These are phyloP conservation scores for Paecilomyces formosus DNA, from an alignment of 2,329 filamentous ascomycete genomes.

Conservation along the genomic window DNA sequence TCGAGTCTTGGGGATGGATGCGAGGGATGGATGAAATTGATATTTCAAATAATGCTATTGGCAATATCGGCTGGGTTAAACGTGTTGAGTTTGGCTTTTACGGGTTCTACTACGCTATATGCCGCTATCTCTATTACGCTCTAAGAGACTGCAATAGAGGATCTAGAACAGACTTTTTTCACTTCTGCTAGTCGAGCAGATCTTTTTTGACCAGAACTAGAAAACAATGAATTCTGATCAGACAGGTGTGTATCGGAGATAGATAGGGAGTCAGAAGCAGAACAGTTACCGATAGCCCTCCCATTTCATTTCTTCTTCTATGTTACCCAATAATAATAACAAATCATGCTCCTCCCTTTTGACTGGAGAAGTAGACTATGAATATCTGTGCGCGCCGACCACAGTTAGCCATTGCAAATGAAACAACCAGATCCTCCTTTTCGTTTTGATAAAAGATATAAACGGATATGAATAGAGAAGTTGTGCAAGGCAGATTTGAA, in stretches of 20 bases:
- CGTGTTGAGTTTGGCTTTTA: too few relatives aligned
- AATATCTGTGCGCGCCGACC: constrained; percentile 6
- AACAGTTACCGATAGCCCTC: background rate
- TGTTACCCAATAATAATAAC: background rate
- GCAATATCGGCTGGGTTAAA: too few relatives aligned
- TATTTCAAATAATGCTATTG: too few relatives aligned
- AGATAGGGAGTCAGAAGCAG: background rate
- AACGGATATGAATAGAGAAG: background rate
- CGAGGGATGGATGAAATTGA: too few relatives aligned
- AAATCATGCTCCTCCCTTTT: background rate
- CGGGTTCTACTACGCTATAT: too few relatives aligned
- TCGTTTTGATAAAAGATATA: background rate
- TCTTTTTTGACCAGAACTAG: background rate
- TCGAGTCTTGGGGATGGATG: too few relatives aligned
- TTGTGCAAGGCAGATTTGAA: background rate
- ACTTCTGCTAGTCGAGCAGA: background rate
- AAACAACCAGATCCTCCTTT: constrained; percentile 3
- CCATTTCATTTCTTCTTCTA: background rate
- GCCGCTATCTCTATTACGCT: too few relatives aligned
- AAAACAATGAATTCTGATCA: background rate
- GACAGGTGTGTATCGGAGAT: background rate
- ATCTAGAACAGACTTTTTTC: background rate
- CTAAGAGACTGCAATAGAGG: background rate
- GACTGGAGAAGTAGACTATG: constrained; percentile 1
- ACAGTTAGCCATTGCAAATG: constrained; percentile 12